Evolutionary conservation across 1,139 yeast species (phyloP).

Genomic region (Diutina siamensis): DNA sequence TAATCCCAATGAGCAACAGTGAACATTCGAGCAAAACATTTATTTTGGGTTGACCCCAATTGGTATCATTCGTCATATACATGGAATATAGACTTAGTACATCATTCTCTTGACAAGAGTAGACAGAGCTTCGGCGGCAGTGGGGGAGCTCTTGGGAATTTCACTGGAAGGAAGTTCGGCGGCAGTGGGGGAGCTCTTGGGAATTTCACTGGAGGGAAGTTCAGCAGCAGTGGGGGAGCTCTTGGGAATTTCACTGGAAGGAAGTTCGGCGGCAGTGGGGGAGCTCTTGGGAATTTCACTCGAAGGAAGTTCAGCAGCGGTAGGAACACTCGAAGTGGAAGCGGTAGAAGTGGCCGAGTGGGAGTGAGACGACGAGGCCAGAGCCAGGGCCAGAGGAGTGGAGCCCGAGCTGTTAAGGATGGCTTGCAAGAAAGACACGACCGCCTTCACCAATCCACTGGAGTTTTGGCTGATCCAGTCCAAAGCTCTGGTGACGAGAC

Average conservation of each 20-base stretch:
- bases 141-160: no score
- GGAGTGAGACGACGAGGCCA: neutral
- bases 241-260: neutral
- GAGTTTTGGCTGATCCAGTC: neutral
- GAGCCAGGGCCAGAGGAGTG: neutral
- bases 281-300: neutral
- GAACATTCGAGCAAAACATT: neutral
- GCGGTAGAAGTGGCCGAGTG: neutral
- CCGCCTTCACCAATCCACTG: neutral
- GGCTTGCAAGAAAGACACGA: neutral
- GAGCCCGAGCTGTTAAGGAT: neutral
- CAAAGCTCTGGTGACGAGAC: neutral
- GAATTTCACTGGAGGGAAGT: neutral
- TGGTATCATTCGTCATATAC: neutral
- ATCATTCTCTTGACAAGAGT: slow-evolving; percentile 1
- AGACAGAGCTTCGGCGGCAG: neutral
- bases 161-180: neutral
- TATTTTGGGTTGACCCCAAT: neutral
- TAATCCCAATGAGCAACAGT: slow-evolving; percentile 10
- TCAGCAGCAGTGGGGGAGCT: no score
- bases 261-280: neutral
- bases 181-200: neutral
- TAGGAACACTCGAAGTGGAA: neutral
- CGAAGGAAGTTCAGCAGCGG: no score
- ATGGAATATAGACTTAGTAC: neutral